These are phyloP conservation scores for Trichophyton simii DNA, from an alignment of 2,329 filamentous ascomycete species.

Conservation along the genomic window DNA sequence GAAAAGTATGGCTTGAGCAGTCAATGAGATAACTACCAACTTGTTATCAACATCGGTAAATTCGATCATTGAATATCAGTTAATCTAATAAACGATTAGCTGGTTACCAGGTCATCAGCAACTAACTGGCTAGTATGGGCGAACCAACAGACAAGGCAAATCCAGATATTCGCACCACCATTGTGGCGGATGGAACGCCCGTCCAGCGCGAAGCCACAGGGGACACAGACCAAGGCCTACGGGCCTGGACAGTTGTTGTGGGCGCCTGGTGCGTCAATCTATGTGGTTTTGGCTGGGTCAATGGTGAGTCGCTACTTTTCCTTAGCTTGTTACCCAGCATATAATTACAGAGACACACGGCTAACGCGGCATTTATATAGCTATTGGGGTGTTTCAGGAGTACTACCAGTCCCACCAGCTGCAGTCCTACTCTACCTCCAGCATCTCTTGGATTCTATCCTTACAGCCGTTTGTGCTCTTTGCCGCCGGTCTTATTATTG, in stretches of 20 bases:
- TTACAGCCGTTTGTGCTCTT: slow-evolving; percentile 46
- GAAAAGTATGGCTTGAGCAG: too few relatives aligned
- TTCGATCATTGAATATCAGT: too few relatives aligned
- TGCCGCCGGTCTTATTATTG: slow-evolving; percentile 23
- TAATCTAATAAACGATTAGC: too few relatives aligned
- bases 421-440: slow-evolving; percentile 38
- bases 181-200: neutral
- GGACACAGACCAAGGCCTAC: neutral
- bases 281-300: slow-evolving; percentile 41
- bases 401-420: slow-evolving; percentile 46
- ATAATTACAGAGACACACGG: neutral
- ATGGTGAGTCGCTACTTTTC: slow-evolving; percentile 24
- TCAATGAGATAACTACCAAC: too few relatives aligned
- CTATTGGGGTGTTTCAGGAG: slow-evolving; percentile 44
- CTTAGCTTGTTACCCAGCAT: neutral
- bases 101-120: too few relatives aligned
- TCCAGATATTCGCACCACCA: too few relatives aligned
- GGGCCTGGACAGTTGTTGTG: slow-evolving; percentile 35
- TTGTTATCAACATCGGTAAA: too few relatives aligned
- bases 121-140: too few relatives aligned
- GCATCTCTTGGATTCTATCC: slow-evolving; percentile 50
- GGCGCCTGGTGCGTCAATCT: slow-evolving; percentile 38
- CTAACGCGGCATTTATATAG: slow-evolving; percentile 15
- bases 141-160: too few relatives aligned
- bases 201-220: neutral